These are phyloP conservation scores for Geranium incanum DNA, from an alignment of 441 rosid species.

Conservation along the genomic window DNA sequence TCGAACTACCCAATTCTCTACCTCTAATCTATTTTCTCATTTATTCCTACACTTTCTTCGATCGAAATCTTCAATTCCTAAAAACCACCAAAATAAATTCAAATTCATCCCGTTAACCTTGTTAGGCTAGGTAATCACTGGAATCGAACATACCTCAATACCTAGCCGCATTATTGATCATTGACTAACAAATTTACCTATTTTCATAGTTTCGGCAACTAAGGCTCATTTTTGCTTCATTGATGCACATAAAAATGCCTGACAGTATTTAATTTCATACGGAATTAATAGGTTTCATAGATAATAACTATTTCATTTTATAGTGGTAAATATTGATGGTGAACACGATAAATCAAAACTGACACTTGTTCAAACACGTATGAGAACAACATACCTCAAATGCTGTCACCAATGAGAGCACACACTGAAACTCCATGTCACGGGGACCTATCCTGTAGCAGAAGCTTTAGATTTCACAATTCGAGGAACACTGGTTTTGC, in stretches of 20 bases:
- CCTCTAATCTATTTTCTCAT: no score
- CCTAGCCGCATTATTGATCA: not conserved
- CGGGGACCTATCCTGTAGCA: constrained; percentile 28
- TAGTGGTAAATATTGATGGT: not conserved
- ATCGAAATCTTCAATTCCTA: no score
- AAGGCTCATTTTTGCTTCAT: not conserved
- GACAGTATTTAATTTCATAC: not conserved
- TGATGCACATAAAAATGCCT: not conserved
- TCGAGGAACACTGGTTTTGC: constrained; percentile 44
- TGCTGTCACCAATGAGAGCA: constrained; percentile 16
- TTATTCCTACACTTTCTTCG: no score
- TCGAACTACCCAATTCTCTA: no score
- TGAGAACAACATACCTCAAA: constrained; percentile 30
- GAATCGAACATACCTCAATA: not conserved
- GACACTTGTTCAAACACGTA: not conserved
- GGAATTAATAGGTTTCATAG: not conserved
- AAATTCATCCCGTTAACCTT: no score
- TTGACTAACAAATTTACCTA: not conserved
- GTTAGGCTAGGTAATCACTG: not conserved
- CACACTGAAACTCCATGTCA: constrained; percentile 8
- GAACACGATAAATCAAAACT: not conserved
- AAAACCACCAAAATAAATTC: no score
- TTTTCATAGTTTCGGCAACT: not conserved
- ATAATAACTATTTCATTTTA: not conserved
- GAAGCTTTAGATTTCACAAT: constrained; percentile 42